These are phyloP conservation scores for Candida silvatica DNA, from an alignment of 805 yeast genomes.

Conservation along the genomic window DNA sequence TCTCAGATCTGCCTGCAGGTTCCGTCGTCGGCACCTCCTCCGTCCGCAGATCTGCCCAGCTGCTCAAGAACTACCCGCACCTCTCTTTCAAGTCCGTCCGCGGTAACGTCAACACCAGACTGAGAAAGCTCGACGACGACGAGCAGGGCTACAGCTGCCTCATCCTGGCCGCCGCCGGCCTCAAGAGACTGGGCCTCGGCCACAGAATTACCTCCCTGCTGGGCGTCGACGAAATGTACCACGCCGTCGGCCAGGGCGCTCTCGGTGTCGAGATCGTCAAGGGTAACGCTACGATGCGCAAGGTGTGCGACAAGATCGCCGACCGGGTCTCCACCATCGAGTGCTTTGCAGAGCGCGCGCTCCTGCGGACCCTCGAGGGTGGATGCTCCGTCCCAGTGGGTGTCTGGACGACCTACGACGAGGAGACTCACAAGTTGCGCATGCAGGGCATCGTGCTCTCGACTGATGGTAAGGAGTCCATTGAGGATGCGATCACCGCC, in stretches of 20 bases:
- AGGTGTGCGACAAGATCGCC: slow-evolving; percentile 56
- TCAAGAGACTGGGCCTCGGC: slow-evolving; percentile 64
- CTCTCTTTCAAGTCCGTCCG: slow-evolving; percentile 77
- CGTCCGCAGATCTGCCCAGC: slow-evolving; percentile 87
- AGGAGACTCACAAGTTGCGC: slow-evolving; percentile 32
- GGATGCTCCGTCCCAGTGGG: slow-evolving; percentile 99
- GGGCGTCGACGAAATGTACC: slow-evolving; percentile 73
- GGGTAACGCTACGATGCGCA: slow-evolving; percentile 49
- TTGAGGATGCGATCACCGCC: slow-evolving; percentile 42
- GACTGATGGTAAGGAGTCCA: slow-evolving; percentile 70
- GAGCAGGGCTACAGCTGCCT: slow-evolving; percentile 54
- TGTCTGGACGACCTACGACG: slow-evolving; percentile 50
- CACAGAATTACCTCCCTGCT: slow-evolving; percentile 67
- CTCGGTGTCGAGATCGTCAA: slow-evolving; percentile 83
- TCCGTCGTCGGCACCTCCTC: slow-evolving; percentile 92
- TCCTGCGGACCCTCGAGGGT: slow-evolving; percentile 87
- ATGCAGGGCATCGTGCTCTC: slow-evolving; percentile 72
- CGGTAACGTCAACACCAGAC: slow-evolving; percentile 76
- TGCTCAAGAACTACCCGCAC: slow-evolving; percentile 68
- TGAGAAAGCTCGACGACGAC: slow-evolving; percentile 70
- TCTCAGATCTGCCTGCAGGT: slow-evolving; percentile 76
- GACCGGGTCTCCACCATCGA: slow-evolving; percentile 59
- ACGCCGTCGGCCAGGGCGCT: slow-evolving; percentile 99
- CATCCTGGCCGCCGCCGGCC: slow-evolving; percentile 88
- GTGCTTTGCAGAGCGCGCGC: slow-evolving; percentile 81